Base-by-base conservation (phyloP, 169 alveolate species). In the Cryptosporidium sp. region DNA sequence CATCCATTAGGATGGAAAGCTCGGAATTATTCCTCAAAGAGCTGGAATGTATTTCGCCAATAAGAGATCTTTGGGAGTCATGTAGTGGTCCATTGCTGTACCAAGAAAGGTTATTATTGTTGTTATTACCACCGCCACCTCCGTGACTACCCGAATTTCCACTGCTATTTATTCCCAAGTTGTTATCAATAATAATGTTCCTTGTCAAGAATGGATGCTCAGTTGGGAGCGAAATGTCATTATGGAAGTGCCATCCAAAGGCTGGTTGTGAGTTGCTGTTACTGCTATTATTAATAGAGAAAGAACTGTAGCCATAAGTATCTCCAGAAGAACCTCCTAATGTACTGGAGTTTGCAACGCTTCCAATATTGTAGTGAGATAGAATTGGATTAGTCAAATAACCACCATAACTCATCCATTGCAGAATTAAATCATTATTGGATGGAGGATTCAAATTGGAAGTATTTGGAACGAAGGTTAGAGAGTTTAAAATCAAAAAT, bases 141-240 rank as follows among this genome's bases (percentile, higher is more conserved):
- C 61, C 86, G 1, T 37, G 43, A 10, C 16, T n/a, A 29, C 21
- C 21, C 3, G 71, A n/a, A n/a, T 55, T n/a, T n/a, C 31, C 67
- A n/a, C 23, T 16, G 67, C 14, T 26, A 55, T 48, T 48, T 48
- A 55, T 55, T 6, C 71, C 71, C 21, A 73, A 12, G n/a, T 33
- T 59, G 48, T 73, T 73, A 35, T 73, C 86, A 51, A 73, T 59
- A 33, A 73, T 73, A 29, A 73, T 73, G 29, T 80, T 80, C 23
- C 87, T 80, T 61, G 87, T 62, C 50, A 80, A 62, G 67, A 80
- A 80, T 16, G 87, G 87, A 39, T 80, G 87, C 31, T 80, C 87
- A 6, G 75, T 65, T 7, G 87, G 87, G 0, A 80, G 75, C 23
- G 87, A 80, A 21, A 80, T 62, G 41, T 80, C 87, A 61, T 80